Conservation (phyloP, 768 basidiomycete genomes). For the Crassisporium funariophilum region DNA sequence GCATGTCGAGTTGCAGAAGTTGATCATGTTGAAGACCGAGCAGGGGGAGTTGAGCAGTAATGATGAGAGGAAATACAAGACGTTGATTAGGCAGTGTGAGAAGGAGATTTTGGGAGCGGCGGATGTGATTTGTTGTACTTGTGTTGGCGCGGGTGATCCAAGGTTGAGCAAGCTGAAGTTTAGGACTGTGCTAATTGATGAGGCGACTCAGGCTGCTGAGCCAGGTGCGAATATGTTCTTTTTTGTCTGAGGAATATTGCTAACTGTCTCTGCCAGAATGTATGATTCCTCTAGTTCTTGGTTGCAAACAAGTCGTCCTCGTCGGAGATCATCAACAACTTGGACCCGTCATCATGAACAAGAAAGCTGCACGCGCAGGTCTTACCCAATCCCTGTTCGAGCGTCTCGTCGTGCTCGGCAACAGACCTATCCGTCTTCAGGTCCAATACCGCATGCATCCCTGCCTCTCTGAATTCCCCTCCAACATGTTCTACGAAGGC, state of each 20-base stretch:
- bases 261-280: constrained; percentile 64
- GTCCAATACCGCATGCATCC: constrained; percentile 99
- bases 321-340: constrained; percentile 96
- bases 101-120: constrained; percentile 95
- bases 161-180: constrained; percentile 97
- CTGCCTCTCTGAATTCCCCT: constrained; percentile 97
- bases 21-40: constrained; percentile 96
- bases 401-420: constrained; percentile 91
- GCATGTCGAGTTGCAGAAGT: constrained; percentile 95
- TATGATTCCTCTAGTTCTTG: constrained; percentile 98
- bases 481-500: constrained; percentile 99
- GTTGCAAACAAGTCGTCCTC: constrained; percentile 97
- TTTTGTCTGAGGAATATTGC: constrained; percentile 8
- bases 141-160: constrained; percentile 97
- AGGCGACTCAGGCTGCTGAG: constrained; percentile 97
- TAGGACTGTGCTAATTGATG: constrained; percentile 96
- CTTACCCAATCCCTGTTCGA: constrained; percentile 98
- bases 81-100: constrained; percentile 91
- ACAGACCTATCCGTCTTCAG: constrained; percentile 96
- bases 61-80: constrained; percentile 98
- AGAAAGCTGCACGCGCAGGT: constrained; percentile 99
- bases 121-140: constrained; percentile 98
- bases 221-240: constrained; percentile 61
- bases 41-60: constrained; percentile 96
- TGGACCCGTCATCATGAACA: constrained; percentile 99